Conservation (phyloP, 2,329 filamentous ascomycete species). For the Colletotrichum tropicale region DNA sequence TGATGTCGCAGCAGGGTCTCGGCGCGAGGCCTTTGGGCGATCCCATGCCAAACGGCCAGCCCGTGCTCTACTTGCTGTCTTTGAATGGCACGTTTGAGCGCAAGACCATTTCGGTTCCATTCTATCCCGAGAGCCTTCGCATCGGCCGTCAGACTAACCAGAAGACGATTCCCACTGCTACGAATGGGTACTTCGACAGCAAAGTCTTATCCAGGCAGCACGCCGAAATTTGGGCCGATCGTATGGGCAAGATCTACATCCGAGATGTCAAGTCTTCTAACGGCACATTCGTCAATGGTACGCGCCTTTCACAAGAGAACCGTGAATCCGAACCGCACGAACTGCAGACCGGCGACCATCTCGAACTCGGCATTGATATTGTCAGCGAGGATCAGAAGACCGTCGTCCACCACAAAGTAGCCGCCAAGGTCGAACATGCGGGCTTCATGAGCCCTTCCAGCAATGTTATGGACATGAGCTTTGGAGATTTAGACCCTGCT, state of each 20-base stretch:
- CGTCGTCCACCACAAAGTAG: slow-evolving; percentile 97
- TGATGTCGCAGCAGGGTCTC: slow-evolving; percentile 47
- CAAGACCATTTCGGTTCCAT: slow-evolving; percentile 94
- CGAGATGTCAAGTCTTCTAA: slow-evolving; percentile 98
- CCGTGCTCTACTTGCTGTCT: slow-evolving; percentile 84
- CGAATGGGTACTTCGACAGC: slow-evolving; percentile 97
- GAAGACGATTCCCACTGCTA: slow-evolving; percentile 88
- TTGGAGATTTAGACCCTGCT: slow-evolving; percentile 87
- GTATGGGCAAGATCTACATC: slow-evolving; percentile 90
- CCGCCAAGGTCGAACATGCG: slow-evolving; percentile 94
- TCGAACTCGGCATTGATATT: slow-evolving; percentile 97
- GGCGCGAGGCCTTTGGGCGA: slow-evolving; percentile 70
- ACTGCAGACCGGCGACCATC: slow-evolving; percentile 85
- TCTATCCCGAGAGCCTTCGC: slow-evolving; percentile 88
- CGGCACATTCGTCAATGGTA: slow-evolving; percentile 95
- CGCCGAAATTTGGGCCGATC: slow-evolving; percentile 91
- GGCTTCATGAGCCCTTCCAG: slow-evolving; percentile 78
- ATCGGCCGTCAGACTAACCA: slow-evolving; percentile 97
- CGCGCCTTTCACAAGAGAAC: slow-evolving; percentile 89
- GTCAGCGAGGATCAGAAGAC: slow-evolving; percentile 99
- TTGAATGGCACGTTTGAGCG: slow-evolving; percentile 97
- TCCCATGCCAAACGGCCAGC: slow-evolving; percentile 66
- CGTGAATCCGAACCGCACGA: slow-evolving; percentile 96
- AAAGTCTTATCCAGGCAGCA: slow-evolving; percentile 97
- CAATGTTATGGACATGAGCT: slow-evolving; percentile 86